phyloP scores from a whole-genome alignment of 495 filamentous ascomycete genomes.

The Xylaria acuta region DNA sequence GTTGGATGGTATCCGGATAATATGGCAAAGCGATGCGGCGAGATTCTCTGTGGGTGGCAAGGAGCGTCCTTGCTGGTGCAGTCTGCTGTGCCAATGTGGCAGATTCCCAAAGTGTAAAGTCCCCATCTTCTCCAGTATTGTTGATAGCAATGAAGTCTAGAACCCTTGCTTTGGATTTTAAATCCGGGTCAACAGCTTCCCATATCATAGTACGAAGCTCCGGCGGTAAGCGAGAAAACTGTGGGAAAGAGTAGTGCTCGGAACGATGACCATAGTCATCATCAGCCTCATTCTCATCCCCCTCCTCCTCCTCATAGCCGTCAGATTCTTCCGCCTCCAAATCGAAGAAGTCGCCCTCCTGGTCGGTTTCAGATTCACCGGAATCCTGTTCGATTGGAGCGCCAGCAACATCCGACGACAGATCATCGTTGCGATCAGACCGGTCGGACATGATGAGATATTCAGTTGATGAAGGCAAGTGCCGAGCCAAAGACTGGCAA shows the following conservation, averaged over 20 bases:
- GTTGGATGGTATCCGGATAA: conserved; percentile 42
- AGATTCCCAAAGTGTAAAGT: conserved; percentile 26
- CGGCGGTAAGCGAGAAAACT: conserved; percentile 45
- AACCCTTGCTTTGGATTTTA: conserved; percentile 40
- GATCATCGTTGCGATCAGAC: conserved; percentile 13
- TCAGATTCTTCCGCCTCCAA: conserved; percentile 40
- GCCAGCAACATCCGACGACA: background rate
- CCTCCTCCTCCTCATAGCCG: conserved; percentile 21
- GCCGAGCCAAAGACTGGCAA: background rate
- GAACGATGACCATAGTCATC: conserved; percentile 10
- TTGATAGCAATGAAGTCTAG: conserved; percentile 24
- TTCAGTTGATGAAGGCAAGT: background rate
- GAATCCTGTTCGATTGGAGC: background rate
- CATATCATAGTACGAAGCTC: conserved; percentile 51
- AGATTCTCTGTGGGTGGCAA: conserved; percentile 43
- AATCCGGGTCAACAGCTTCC: conserved; percentile 47
- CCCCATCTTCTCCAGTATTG: background rate
- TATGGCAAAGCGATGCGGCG: conserved; percentile 39
- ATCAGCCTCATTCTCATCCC: conserved; percentile 30
- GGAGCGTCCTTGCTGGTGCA: conserved; percentile 37
- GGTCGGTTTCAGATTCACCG: conserved; percentile 23
- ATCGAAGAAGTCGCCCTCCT: conserved; percentile 34
- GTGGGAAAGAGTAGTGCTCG: conserved; percentile 41
- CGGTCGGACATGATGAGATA: conserved; percentile 19
- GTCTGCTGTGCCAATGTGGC: conserved; percentile 38